A percentile compares a stretch with the other conserved stretches of the same genome.
These are phyloP conservation scores for Nicotiana paniculata DNA, from an alignment of 257 asterid species.

Conservation along the genomic window DNA sequence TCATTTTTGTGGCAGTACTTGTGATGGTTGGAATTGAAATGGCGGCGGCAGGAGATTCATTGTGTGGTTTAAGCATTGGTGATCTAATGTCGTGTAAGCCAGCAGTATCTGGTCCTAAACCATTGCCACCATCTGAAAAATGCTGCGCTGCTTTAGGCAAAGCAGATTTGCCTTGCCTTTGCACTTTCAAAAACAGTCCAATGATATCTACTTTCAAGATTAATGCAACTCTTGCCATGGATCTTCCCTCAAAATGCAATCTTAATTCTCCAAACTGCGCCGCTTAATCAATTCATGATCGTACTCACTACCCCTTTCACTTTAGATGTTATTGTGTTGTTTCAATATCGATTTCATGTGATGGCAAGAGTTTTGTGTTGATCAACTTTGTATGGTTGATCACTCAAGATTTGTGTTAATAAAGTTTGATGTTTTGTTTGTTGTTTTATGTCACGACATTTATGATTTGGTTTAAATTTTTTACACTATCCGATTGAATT, in stretches of 20 bases:
- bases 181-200: constrained; percentile 7
- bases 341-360: background rate
- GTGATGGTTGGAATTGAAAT: background rate
- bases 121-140: background rate
- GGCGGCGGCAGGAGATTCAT: background rate
- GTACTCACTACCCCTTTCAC: background rate
- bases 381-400: background rate
- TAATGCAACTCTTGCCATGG: constrained; percentile 11
- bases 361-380: background rate
- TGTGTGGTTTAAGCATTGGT: constrained; percentile 12
- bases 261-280: background rate
- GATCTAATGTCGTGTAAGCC: constrained; percentile 19
- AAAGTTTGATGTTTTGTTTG: background rate
- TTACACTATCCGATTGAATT: too few relatives aligned
- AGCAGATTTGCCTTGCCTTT: constrained; percentile 11
- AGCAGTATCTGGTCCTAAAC: constrained; percentile 3
- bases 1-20: background rate
- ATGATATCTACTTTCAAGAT: background rate
- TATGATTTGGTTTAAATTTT: too few relatives aligned
- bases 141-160: constrained; percentile 11
- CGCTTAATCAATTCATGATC: background rate
- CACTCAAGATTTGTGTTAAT: background rate
- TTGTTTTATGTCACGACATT: too few relatives aligned
- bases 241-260: constrained; percentile 15
- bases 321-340: too few relatives aligned